A percentile compares a stretch with the other conserved stretches of the same genome.
These are phyloP conservation scores for Mantamonas sphyraenae DNA, from an alignment of 78 protist genomes.

Conservation along the genomic window DNA sequence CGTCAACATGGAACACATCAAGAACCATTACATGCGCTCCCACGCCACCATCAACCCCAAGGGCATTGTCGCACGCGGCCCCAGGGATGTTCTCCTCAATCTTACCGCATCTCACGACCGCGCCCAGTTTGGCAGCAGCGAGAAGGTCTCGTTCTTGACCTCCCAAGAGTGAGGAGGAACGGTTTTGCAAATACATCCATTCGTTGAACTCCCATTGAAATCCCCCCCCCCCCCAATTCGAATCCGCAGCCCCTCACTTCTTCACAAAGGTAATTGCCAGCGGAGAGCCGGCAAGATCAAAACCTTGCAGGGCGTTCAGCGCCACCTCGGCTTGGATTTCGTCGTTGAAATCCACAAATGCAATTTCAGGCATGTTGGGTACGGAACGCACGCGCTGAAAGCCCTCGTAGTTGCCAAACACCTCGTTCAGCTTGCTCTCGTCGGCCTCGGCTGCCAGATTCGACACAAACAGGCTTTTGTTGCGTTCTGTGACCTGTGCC, in stretches of 20 bases:
- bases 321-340: conserved; percentile 49
- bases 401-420: conserved; percentile 58
- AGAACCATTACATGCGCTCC: conserved; percentile 46
- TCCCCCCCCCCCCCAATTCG: too few species aligned
- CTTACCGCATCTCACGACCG: too few species aligned
- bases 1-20: conserved; percentile 63
- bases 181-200: too few species aligned
- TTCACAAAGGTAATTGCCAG: too few species aligned
- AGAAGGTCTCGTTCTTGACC: too few species aligned
- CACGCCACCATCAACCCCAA: conserved; percentile 53
- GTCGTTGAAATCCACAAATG: conserved; percentile 75
- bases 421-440: conserved; percentile 46
- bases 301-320: conserved; percentile 9
- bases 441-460: conserved; percentile 66
- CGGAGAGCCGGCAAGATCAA: too few species aligned
- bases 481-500: conserved; percentile 33
- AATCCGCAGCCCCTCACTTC: too few species aligned
- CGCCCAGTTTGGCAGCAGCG: too few species aligned
- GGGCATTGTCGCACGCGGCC: conserved; percentile 58
- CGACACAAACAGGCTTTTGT: conserved; percentile 62
- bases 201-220: too few species aligned
- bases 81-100: too few species aligned
- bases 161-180: too few species aligned
- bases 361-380: conserved; percentile 68
- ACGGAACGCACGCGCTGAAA: conserved; percentile 67